These are phyloP conservation scores for Solanum tarijense DNA, from an alignment of 257 asterid genomes.

Conservation along the genomic window DNA sequence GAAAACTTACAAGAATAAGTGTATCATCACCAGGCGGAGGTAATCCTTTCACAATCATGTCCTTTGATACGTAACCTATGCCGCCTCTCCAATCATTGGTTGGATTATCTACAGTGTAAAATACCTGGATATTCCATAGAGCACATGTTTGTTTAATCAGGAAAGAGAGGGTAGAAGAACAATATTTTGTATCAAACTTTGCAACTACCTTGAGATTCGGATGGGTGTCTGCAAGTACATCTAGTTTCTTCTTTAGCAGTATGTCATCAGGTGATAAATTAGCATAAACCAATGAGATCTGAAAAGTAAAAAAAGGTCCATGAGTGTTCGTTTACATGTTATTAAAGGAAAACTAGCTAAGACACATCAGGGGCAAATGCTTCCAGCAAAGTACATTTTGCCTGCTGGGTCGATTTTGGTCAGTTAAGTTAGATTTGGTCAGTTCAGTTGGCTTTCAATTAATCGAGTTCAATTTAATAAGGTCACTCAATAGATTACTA, in stretches of 20 bases:
- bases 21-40: conserved; percentile 80
- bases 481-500: neutral
- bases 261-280: conserved; percentile 96
- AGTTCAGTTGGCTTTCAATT: neutral
- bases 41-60: conserved; percentile 80
- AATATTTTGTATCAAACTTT: conserved; percentile 1
- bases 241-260: conserved; percentile 91
- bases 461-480: neutral
- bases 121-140: conserved; percentile 33
- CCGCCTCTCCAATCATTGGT: conserved; percentile 87
- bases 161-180: neutral
- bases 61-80: conserved; percentile 67
- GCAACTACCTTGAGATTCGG: conserved; percentile 72
- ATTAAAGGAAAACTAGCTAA: neutral
- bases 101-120: conserved; percentile 88
- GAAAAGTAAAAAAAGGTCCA: conserved; percentile 9
- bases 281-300: conserved; percentile 86
- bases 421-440: neutral
- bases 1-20: conserved; percentile 68
- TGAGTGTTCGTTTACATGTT: neutral
- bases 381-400: neutral
- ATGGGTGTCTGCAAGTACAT: conserved; percentile 64
- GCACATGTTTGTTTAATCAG: neutral
- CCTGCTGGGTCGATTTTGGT: neutral
- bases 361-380: neutral